These are phyloP conservation scores for Mortierella sp. DNA, from an alignment of 371 early-diverging fungal genomes.

Conservation along the genomic window DNA sequence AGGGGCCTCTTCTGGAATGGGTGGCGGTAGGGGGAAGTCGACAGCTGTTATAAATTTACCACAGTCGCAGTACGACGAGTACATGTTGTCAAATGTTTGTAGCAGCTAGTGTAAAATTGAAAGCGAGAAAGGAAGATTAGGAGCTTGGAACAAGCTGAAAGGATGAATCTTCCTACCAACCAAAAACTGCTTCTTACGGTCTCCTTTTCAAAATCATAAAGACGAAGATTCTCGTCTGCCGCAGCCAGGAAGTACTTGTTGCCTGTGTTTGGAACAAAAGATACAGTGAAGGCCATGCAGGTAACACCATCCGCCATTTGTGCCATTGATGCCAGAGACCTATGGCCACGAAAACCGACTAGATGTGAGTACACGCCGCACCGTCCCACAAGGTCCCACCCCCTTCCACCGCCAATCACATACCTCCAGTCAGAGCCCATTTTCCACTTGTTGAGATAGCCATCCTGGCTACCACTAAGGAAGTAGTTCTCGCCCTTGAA, in stretches of 20 bases:
- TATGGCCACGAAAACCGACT: conserved; percentile 7
- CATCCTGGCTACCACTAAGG: conserved; percentile 92
- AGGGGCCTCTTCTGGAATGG: conserved; percentile 49
- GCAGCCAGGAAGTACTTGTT: conserved; percentile 92
- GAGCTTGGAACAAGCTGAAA: not conserved
- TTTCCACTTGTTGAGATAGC: conserved; percentile 89
- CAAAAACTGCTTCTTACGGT: conserved; percentile 57
- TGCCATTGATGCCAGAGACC: conserved; percentile 64
- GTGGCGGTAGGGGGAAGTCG: conserved; percentile 61
- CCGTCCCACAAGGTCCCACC: too few species aligned
- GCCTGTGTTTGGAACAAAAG: conserved; percentile 92
- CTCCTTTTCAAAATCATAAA: conserved; percentile 91
- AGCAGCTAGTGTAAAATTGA: conserved; percentile 58
- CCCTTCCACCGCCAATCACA: conserved; percentile 5
- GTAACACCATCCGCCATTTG: conserved; percentile 84
- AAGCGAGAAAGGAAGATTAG: not conserved
- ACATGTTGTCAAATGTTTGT: conserved; percentile 83
- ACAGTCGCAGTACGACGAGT: conserved; percentile 92
- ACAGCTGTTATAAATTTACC: conserved; percentile 80
- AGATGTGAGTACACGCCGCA: too few species aligned
- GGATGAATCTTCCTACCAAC: not conserved
- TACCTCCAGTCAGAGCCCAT: conserved; percentile 81
- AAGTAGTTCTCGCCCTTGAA: conserved; percentile 84
- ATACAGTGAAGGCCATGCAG: conserved; percentile 94
- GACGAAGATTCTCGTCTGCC: conserved; percentile 82